These are phyloP conservation scores for Lentinula detonsa DNA, from an alignment of 768 basidiomycete genomes.

Conservation along the genomic window DNA sequence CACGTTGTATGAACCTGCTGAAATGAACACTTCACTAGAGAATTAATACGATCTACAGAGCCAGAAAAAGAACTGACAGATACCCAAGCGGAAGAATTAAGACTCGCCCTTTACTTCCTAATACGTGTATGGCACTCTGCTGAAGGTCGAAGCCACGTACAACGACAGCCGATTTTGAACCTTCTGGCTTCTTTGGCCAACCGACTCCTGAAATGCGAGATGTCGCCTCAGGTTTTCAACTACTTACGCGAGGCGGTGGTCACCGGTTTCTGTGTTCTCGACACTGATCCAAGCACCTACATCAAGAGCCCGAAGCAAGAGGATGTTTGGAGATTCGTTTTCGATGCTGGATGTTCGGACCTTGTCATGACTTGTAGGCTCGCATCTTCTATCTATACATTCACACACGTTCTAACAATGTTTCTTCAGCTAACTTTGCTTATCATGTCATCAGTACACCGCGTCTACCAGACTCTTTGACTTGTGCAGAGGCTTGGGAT, in stretches of 20 bases:
- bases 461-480: slow-evolving; percentile 25
- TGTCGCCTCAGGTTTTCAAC: not conserved
- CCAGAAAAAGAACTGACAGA: slow-evolving; percentile 4
- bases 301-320: slow-evolving; percentile 21
- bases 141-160: slow-evolving; percentile 12
- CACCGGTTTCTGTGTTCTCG: slow-evolving; percentile 24
- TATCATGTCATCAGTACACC: slow-evolving; percentile 29
- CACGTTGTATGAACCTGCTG: not conserved
- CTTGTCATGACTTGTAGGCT: slow-evolving; percentile 39
- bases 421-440: slow-evolving; percentile 41
- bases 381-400: not conserved
- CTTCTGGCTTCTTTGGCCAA: slow-evolving; percentile 18
- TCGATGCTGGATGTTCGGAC: slow-evolving; percentile 19
- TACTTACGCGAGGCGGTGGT: slow-evolving; percentile 30
- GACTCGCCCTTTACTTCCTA: slow-evolving; percentile 22
- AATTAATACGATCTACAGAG: not conserved
- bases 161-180: slow-evolving; percentile 12
- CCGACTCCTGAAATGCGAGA: slow-evolving; percentile 10
- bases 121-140: slow-evolving; percentile 25
- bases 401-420: not conserved
- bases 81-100: slow-evolving; percentile 3
- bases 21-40: not conserved
- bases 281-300: slow-evolving; percentile 10
- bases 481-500: slow-evolving; percentile 47
- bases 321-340: slow-evolving; percentile 29